A percentile compares a stretch with the other conserved stretches of the same genome.
Evolutionary conservation across 495 filamentous ascomycete species (phyloP).

Genomic region (Tirmania nivea): DNA sequence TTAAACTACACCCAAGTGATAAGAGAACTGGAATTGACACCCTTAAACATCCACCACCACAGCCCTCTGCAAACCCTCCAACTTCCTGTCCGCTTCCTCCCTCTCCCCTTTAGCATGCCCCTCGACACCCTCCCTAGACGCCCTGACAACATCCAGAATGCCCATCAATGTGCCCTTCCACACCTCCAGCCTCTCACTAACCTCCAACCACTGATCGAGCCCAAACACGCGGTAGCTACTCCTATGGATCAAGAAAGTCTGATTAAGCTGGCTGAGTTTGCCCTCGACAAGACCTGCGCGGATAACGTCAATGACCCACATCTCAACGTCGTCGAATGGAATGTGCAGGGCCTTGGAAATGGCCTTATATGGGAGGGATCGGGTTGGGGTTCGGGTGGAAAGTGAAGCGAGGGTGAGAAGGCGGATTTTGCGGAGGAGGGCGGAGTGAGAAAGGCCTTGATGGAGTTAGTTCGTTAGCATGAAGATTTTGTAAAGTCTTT

Average conservation of each 20-base stretch:
- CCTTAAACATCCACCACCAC: too few species aligned
- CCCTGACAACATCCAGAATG: slow-evolving; percentile 52
- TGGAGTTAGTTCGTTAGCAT: slow-evolving; percentile 2
- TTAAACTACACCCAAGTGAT: too few species aligned
- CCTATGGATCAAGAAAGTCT: slow-evolving; percentile 82
- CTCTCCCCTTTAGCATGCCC: background rate
- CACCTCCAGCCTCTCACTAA: slow-evolving; percentile 67
- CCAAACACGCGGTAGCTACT: slow-evolving; percentile 89
- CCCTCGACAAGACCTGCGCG: slow-evolving; percentile 86
- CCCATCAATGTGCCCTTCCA: slow-evolving; percentile 60
- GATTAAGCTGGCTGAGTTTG: slow-evolving; percentile 71
- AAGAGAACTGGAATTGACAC: too few species aligned
- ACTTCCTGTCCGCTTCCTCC: background rate
- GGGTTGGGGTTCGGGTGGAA: slow-evolving; percentile 56
- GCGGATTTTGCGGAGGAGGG: slow-evolving; percentile 71
- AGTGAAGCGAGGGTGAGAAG: slow-evolving; percentile 79
- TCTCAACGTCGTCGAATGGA: slow-evolving; percentile 62
- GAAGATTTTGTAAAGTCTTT: background rate
- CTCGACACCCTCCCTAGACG: slow-evolving; percentile 37
- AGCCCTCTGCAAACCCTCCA: background rate
- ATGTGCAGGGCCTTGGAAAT: slow-evolving; percentile 71
- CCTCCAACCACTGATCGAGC: slow-evolving; percentile 93
- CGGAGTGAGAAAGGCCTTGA: slow-evolving; percentile 27
- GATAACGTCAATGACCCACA: slow-evolving; percentile 97
- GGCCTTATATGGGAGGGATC: slow-evolving; percentile 62